These are phyloP conservation scores for Botrytis fabae DNA, from an alignment of 2,329 filamentous ascomycete genomes.

Conservation along the genomic window DNA sequence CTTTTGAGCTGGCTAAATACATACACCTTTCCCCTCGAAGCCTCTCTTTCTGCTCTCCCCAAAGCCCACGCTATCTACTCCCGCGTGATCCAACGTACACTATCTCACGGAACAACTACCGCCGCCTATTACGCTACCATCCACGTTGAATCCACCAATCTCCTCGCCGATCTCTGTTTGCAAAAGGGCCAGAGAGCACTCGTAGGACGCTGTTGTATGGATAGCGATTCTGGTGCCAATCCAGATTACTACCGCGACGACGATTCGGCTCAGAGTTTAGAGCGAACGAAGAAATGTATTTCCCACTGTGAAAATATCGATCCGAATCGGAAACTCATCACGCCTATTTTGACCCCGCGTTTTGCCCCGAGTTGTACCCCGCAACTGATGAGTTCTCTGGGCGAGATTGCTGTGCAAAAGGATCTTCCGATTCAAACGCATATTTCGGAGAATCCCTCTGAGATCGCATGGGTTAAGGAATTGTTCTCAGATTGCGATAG, in stretches of 20 bases:
- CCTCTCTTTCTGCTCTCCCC: conserved; percentile 63
- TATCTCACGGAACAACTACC: conserved; percentile 89
- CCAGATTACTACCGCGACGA: conserved; percentile 81
- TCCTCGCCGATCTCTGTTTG: conserved; percentile 83
- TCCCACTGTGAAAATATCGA: conserved; percentile 68
- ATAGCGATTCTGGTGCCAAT: conserved; percentile 55
- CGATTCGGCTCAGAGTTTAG: conserved; percentile 57
- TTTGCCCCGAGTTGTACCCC: conserved; percentile 65
- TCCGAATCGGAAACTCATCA: conserved; percentile 62
- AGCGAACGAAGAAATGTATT: conserved; percentile 60
- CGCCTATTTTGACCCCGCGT: conserved; percentile 75
- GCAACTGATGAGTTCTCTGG: conserved; percentile 63
- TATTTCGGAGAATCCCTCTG: conserved; percentile 77
- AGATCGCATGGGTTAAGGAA: conserved; percentile 68
- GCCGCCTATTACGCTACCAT: conserved; percentile 94
- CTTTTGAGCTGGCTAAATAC: conserved; percentile 90
- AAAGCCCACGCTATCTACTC: conserved; percentile 73
- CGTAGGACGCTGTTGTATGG: conserved; percentile 95
- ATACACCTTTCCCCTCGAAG: conserved; percentile 93
- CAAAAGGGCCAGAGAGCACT: conserved; percentile 81
- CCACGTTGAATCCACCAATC: conserved; percentile 83
- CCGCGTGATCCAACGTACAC: conserved; percentile 74
- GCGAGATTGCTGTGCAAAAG: conserved; percentile 61
- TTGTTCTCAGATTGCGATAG: conserved; percentile 64
- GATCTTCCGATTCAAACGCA: conserved; percentile 81